Evolutionary conservation across 2,329 filamentous ascomycete genomes (phyloP).

Genomic region (Zopfia rhizophila): DNA sequence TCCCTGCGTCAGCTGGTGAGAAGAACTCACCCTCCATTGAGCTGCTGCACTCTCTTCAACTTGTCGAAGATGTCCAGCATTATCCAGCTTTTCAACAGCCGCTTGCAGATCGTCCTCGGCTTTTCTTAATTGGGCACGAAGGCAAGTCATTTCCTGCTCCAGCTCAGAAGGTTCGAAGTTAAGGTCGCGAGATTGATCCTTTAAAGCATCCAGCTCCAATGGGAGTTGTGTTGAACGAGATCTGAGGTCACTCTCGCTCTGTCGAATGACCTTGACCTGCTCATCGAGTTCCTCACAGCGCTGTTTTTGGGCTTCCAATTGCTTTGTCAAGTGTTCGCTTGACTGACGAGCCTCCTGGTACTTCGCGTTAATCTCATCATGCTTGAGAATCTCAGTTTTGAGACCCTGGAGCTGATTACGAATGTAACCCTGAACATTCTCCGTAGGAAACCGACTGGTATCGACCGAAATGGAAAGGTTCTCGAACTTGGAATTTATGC

Average conservation of each 20-base stretch:
- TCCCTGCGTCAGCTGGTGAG: background rate
- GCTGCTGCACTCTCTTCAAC: slow-evolving; percentile 12
- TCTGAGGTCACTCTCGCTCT: slow-evolving; percentile 26
- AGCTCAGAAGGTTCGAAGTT: slow-evolving; percentile 6
- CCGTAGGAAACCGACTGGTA: slow-evolving; percentile 3
- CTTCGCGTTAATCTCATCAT: slow-evolving; percentile 30
- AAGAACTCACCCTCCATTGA: slow-evolving; percentile 10
- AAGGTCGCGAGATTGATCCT: slow-evolving; percentile 2
- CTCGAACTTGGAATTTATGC: slow-evolving; percentile 31
- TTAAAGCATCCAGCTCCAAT: slow-evolving; percentile 24
- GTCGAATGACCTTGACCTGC: slow-evolving; percentile 5
- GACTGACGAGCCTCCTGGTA: slow-evolving; percentile 21
- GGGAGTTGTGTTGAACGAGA: slow-evolving; percentile 23
- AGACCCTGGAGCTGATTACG: slow-evolving; percentile 28
- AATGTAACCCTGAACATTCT: slow-evolving; percentile 23
- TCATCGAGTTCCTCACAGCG: slow-evolving; percentile 22
- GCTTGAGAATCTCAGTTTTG: slow-evolving; percentile 28
- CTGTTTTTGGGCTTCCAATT: slow-evolving; percentile 30
- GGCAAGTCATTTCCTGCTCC: slow-evolving; percentile 15
- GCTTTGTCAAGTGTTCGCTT: slow-evolving; percentile 25
- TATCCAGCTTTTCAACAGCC: slow-evolving; percentile 11
- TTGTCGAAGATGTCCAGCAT: slow-evolving; percentile 13
- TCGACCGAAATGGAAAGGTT: slow-evolving; percentile 15
- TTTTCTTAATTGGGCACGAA: slow-evolving; percentile 26
- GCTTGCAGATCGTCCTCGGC: slow-evolving; percentile 20